Evolutionary conservation across 352 stramenopile genomes (phyloP).

Genomic region (Phytophthora rubi): DNA sequence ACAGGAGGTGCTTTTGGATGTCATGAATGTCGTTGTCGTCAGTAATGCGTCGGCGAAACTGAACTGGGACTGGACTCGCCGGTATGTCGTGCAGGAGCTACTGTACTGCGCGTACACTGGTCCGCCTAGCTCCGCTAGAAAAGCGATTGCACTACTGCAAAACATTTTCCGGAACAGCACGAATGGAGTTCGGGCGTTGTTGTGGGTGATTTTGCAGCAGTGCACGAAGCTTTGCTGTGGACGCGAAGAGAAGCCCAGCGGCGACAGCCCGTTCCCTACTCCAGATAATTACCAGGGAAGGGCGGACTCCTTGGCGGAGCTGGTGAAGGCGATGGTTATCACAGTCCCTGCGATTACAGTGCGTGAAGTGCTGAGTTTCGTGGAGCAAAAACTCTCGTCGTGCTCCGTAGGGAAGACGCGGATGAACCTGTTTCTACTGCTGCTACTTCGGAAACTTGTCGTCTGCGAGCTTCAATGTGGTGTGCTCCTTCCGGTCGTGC

Average conservation of each 20-base stretch:
- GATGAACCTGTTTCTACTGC: conserved; percentile 62
- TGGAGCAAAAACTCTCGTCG: conserved; percentile 57
- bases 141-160: conserved; percentile 42
- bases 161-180: conserved; percentile 32
- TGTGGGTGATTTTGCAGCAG: conserved; percentile 64
- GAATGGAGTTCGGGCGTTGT: conserved; percentile 21
- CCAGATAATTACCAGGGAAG: conserved; percentile 31
- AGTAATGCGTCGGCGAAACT: conserved; percentile 21
- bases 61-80: conserved; percentile 46
- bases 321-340: conserved; percentile 54
- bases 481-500: conserved; percentile 41
- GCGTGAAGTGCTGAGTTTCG: conserved; percentile 42
- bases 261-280: neutral
- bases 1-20: conserved; percentile 45
- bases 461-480: conserved; percentile 33
- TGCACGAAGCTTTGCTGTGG: conserved; percentile 70
- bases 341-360: conserved; percentile 19
- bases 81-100: conserved; percentile 56
- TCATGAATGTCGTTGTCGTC: conserved; percentile 42
- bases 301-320: conserved; percentile 50
- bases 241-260: conserved; percentile 29
- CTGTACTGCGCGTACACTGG: conserved; percentile 48
- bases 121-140: conserved; percentile 24
- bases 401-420: conserved; percentile 44
- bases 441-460: conserved; percentile 59